Evolutionary conservation across 805 yeast species (phyloP).

Genomic region (Torulaspora gathmanii): DNA sequence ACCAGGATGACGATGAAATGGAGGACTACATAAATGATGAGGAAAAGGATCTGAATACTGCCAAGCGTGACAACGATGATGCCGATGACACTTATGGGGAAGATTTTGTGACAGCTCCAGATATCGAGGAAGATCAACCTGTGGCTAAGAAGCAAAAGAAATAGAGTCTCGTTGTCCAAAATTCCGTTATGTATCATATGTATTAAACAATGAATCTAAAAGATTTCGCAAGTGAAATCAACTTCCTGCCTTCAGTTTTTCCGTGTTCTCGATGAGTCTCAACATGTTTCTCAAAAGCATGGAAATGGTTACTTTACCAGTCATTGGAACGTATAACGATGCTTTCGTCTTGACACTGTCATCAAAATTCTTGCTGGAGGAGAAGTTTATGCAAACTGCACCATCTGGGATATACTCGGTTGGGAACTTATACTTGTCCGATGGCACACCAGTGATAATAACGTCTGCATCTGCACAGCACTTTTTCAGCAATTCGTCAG

Average conservation of each 20-base stretch:
- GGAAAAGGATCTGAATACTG: conserved; percentile 37
- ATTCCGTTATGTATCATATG: conserved; percentile 2
- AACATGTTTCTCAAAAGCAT: conserved; percentile 88
- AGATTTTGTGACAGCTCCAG: conserved; percentile 35
- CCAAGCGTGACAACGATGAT: conserved; percentile 14
- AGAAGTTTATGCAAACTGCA: conserved; percentile 84
- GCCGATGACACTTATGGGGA: conserved; percentile 31
- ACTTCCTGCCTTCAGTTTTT: conserved; percentile 13
- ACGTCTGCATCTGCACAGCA: conserved; percentile 79
- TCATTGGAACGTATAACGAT: conserved; percentile 87
- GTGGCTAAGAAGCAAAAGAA: conserved; percentile 31
- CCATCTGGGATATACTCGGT: conserved; percentile 76
- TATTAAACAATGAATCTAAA: conserved; percentile 1
- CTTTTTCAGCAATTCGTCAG: conserved; percentile 47
- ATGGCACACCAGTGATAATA: conserved; percentile 93
- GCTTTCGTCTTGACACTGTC: conserved; percentile 82
- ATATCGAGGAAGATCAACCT: conserved; percentile 31
- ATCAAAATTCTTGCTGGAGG: conserved; percentile 81
- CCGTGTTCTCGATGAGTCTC: conserved; percentile 69
- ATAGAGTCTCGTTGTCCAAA: conserved; percentile 5
- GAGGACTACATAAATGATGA: conserved; percentile 44
- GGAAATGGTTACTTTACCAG: conserved; percentile 93
- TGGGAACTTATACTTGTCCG: conserved; percentile 78
- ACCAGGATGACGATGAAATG: conserved; percentile 54
- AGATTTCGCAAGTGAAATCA: neutral